These are phyloP conservation scores for Colletotrichum ledebouriae DNA, from an alignment of 2,329 filamentous ascomycete genomes.

Conservation along the genomic window DNA sequence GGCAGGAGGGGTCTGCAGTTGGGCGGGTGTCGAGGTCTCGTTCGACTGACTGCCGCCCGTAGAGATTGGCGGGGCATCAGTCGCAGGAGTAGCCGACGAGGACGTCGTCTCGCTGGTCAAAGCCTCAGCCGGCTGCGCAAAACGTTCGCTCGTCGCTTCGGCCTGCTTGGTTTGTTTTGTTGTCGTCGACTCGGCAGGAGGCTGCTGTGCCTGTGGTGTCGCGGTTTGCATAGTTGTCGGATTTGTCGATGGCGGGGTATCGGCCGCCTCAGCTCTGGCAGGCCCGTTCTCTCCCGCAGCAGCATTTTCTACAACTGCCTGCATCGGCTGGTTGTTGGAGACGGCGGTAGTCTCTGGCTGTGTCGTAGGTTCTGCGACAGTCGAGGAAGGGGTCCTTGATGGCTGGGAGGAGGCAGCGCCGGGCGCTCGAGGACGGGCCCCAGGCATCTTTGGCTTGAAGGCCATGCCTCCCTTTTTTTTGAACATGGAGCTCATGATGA, in stretches of 20 bases:
- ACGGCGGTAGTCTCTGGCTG: conserved; percentile 2
- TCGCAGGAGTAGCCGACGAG: neutral
- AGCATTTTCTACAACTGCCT: neutral
- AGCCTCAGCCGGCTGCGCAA: neutral
- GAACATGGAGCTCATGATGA: conserved; percentile 74
- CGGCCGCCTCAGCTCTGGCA: neutral
- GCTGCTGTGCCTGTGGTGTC: conserved; percentile 12
- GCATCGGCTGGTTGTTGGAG: neutral
- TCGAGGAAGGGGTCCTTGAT: conserved; percentile 45
- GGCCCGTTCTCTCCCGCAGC: conserved; percentile 3
- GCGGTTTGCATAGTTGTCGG: neutral
- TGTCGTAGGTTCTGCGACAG: conserved; percentile 22
- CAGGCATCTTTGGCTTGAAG: conserved; percentile 79
- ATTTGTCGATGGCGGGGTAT: conserved; percentile 37
- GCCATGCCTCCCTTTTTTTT: conserved; percentile 73
- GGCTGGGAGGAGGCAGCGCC: conserved; percentile 55
- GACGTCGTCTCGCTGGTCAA: neutral
- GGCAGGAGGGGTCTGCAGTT: conserved; percentile 35
- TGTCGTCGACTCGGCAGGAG: neutral
- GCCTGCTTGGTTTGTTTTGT: neutral
- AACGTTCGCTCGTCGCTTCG: neutral
- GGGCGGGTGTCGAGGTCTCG: conserved; percentile 24
- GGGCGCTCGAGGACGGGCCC: conserved; percentile 64
- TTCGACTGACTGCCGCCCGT: neutral
- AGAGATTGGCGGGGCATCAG: neutral